Evolutionary conservation across 148 eudicot species (phyloP).

Genomic region (Rheum nobile): DNA sequence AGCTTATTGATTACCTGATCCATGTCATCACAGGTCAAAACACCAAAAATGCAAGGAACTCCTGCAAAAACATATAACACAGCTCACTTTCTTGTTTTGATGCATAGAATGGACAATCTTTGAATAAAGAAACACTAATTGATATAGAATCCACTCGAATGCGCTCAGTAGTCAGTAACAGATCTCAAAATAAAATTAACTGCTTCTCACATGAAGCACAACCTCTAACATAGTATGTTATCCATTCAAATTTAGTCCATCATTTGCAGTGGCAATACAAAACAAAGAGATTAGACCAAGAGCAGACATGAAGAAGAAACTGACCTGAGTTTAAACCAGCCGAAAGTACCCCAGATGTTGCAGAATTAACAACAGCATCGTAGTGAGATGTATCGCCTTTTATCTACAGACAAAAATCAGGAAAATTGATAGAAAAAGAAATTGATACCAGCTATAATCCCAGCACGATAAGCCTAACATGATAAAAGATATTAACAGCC

Average conservation of each 20-base stretch:
- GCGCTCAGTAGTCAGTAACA: background rate
- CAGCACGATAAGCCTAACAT: background rate
- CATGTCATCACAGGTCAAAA: conserved; percentile 88
- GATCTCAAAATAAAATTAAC: background rate
- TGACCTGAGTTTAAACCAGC: conserved; percentile 90
- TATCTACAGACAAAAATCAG: conserved; percentile 29
- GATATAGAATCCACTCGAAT: background rate
- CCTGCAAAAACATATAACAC: conserved; percentile 35
- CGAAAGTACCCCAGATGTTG: conserved; percentile 85
- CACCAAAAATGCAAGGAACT: conserved; percentile 94
- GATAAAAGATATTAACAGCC: background rate
- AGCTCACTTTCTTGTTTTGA: background rate
- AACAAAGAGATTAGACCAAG: background rate
- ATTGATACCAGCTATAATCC: background rate
- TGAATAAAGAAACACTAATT: background rate
- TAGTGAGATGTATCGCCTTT: conserved; percentile 95
- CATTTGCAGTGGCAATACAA: background rate
- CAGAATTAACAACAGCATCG: conserved; percentile 95
- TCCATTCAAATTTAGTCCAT: background rate
- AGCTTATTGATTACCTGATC: conserved; percentile 61
- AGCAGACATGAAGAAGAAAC: conserved; percentile 2
- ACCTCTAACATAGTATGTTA: background rate
- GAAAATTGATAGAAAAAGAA: background rate
- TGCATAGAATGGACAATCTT: background rate
- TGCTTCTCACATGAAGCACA: background rate